Evolutionary conservation across 225 moss, liverwort and hornwort species (phyloP), one percentile per base, ranked within the genome.

Genomic region (Neckera pumila): DNA sequence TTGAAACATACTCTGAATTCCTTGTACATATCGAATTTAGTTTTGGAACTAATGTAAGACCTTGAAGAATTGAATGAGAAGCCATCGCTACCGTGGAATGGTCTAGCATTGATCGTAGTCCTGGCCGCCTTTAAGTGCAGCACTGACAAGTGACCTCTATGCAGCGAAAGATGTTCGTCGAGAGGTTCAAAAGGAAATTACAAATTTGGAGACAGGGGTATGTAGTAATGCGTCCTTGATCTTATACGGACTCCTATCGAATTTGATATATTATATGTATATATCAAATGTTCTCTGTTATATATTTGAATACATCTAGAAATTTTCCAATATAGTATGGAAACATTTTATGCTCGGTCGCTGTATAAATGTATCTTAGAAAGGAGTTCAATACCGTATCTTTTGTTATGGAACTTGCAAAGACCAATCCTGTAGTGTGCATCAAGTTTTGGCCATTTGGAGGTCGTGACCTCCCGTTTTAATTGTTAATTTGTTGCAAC

Each of bases 171-270:
- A 94, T 87, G 57, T 93, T 47, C 89, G 90, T 88, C 89, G 83
- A 88, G 94, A 94, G 87, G 85, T 94, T 85, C 79, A 90, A 57
- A 94, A 89, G 88, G 94, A 94, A 85, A 89, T 93, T 54, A 36
- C 86, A 47, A 90, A 93, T 93, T 88, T 94, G 92, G 91, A 93
- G 90, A 85, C 92, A 64, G 92, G 89, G 94, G 94, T 94, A 90
- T 83, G 94, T 88, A 83, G 74, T 84, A 87, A 67, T 89, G 67
- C 79, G 61, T 62, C 67, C 43, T 64, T 79, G 54, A 40, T 65
- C 78, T 73, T 73, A 28, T 23, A 47, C 57, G 49, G 43, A 47
- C 47, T 76, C 49, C 43, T 87, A 33, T 56, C 45, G 12, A n/a
- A 53, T 83, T 38, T 67, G n/a, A 83, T 67, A 28, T 73, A 40